Conservation (phyloP, 2,329 filamentous ascomycete genomes). For the Geoglossum cookeanum region DNA sequence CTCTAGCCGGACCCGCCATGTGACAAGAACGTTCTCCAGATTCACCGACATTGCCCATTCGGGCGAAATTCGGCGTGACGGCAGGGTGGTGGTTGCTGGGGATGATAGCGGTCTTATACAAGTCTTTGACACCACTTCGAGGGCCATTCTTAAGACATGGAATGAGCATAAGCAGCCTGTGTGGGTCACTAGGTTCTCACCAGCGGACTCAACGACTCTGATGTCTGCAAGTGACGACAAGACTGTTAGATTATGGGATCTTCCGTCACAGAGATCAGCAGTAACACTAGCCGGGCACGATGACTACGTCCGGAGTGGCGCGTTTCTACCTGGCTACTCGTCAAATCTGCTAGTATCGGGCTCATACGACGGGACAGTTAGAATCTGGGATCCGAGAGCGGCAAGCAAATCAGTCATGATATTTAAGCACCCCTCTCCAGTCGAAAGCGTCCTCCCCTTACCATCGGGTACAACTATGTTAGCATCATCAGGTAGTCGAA, state of each 20-base stretch:
- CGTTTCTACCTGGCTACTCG: conserved; percentile 60
- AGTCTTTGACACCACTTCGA: conserved; percentile 78
- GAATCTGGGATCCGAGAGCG: conserved; percentile 77
- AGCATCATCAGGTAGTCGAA: conserved; percentile 65
- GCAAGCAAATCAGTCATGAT: conserved; percentile 56
- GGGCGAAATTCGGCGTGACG: conserved; percentile 75
- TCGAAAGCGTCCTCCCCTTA: conserved; percentile 78
- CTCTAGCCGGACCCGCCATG: conserved; percentile 77
- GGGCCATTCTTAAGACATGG: conserved; percentile 92
- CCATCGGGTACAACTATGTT: conserved; percentile 72
- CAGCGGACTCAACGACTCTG: conserved; percentile 63
- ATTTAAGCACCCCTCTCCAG: conserved; percentile 79
- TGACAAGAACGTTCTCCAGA: conserved; percentile 81
- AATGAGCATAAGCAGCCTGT: conserved; percentile 84
- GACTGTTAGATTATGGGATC: conserved; percentile 85
- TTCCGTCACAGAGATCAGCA: conserved; percentile 59
- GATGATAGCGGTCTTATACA: conserved; percentile 86
- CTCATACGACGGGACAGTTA: conserved; percentile 85
- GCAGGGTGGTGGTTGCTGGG: conserved; percentile 72
- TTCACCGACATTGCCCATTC: conserved; percentile 84
- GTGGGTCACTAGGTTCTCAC: conserved; percentile 84
- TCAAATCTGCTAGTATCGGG: conserved; percentile 66
- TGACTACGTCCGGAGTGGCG: conserved; percentile 79
- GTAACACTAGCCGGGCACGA: conserved; percentile 69
- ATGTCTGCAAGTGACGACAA: conserved; percentile 85